These are phyloP conservation scores for Echria macrotheca DNA, from an alignment of 495 filamentous ascomycete species.

Conservation along the genomic window DNA sequence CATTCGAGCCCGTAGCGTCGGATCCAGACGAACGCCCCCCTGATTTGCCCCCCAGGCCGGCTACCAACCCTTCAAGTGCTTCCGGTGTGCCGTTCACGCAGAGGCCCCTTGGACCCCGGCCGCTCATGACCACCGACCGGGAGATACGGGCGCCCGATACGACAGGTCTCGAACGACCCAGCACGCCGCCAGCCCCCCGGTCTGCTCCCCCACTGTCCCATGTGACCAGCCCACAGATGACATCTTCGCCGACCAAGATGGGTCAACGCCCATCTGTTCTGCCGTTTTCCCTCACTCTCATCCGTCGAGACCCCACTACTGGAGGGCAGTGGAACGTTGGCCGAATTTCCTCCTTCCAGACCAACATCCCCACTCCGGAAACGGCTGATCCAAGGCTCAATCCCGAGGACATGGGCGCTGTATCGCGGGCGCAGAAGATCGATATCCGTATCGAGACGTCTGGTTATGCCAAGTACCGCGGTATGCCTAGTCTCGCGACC, in stretches of 20 bases:
- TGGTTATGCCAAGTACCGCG: conserved; percentile 46
- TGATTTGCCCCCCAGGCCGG: conserved; percentile 2
- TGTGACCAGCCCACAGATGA: background rate
- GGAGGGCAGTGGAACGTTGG: conserved; percentile 88
- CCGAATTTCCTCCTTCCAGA: conserved; percentile 51
- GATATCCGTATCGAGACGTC: conserved; percentile 42
- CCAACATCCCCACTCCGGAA: conserved; percentile 33
- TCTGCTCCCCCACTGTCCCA: background rate
- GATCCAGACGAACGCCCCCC: background rate
- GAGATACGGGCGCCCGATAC: background rate
- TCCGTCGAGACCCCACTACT: conserved; percentile 77
- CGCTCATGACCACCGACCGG: background rate
- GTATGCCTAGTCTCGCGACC: conserved; percentile 33
- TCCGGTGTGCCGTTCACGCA: background rate
- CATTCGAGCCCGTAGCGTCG: background rate
- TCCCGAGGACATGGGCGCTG: conserved; percentile 50
- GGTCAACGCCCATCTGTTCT: conserved; percentile 9
- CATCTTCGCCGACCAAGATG: conserved; percentile 5
- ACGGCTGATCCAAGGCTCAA: conserved; percentile 23
- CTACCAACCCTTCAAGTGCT: background rate
- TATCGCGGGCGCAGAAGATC: conserved; percentile 32
- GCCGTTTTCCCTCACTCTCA: conserved; percentile 69
- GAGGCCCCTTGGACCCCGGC: conserved; percentile 13
- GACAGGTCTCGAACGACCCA: background rate
- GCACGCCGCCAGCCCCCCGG: conserved; percentile 8